These are phyloP conservation scores for Selenicereus undatus DNA, from an alignment of 148 eudicot genomes.

Conservation along the genomic window DNA sequence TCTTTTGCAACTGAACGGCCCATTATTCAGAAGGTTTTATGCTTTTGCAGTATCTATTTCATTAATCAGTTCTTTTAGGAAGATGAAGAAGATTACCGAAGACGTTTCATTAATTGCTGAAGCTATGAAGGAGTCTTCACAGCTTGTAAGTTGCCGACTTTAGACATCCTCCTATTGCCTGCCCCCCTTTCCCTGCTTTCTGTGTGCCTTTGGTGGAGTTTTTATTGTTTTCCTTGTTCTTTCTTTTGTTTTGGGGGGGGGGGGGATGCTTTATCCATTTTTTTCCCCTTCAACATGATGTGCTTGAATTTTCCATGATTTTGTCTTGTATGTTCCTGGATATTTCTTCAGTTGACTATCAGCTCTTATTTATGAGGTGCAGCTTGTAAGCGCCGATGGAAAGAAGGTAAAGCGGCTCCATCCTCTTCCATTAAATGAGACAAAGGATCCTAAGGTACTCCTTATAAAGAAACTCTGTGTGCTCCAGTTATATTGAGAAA, in stretches of 20 bases:
- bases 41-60: conserved; percentile 75
- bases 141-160: conserved; percentile 55
- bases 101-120: conserved; percentile 56
- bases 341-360: neutral
- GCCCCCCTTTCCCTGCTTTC: neutral
- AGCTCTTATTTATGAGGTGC: conserved; percentile 17
- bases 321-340: neutral
- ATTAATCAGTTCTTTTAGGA: conserved; percentile 73
- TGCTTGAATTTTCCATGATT: neutral
- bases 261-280: neutral
- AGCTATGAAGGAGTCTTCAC: conserved; percentile 73
- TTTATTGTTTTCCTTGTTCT: too few species aligned
- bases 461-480: neutral
- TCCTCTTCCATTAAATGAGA: conserved; percentile 54
- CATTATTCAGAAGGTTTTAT: conserved; percentile 20
- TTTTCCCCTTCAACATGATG: too few species aligned
- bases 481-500: conserved; percentile 5
- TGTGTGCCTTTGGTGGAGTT: neutral
- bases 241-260: neutral
- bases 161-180: neutral
- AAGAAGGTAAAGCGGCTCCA: conserved; percentile 77
- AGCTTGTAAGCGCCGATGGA: conserved; percentile 73
- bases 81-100: conserved; percentile 69
- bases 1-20: conserved; percentile 13
- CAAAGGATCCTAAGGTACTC: conserved; percentile 57